Evolutionary conservation across 2,329 filamentous ascomycete genomes (phyloP), one percentile per base, ranked within the genome.

Genomic region (Paramyrothecium roridum): DNA sequence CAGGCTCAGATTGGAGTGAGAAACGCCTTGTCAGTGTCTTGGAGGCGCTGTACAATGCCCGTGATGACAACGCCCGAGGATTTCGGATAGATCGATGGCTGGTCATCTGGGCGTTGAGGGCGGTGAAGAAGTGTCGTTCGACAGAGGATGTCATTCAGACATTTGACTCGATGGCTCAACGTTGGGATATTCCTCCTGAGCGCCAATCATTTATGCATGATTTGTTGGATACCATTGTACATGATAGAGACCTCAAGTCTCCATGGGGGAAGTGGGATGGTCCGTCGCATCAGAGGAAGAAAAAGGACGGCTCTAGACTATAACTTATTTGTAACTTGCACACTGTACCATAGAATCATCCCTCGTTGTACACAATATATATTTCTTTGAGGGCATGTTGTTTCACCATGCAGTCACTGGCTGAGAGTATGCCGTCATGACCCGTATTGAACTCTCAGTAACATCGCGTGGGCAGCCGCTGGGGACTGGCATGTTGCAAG

Each of bases 1-100:
- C 59, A 1, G 71, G 86, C 59, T 86, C 86, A 0, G 79, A 84
- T 13, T 99, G 95, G 93, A 91, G 84, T 26, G 75, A 78, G 30
- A 72, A 81, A 60, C 81, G 85, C n/a, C 80, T 98, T 3, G 80
- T 87, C 47, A 79, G 77, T 46, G 83, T 91, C 12, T 89, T 89
- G 80, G 70, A 77, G 10, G 82, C 88, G 1, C 85, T 92, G 59
- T 73, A 89, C 16, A 68, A 76, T 16, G 80, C 82, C 0, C 67
- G 83, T 2, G 80, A 85, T 53, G 69, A 74, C 19, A 66, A 72
- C 8, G 73, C 75, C 1, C 70, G 76, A 1, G 74, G 70, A 0
- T 71, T 88, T 8, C 75, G 78, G 54, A 75, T 88, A 30, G 80
- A 80, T 56, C 78, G 76, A 8, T 88, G 85, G 85, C 72, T 89